Conservation (phyloP, 257 asterid species). For the Perilla frutescens region DNA sequence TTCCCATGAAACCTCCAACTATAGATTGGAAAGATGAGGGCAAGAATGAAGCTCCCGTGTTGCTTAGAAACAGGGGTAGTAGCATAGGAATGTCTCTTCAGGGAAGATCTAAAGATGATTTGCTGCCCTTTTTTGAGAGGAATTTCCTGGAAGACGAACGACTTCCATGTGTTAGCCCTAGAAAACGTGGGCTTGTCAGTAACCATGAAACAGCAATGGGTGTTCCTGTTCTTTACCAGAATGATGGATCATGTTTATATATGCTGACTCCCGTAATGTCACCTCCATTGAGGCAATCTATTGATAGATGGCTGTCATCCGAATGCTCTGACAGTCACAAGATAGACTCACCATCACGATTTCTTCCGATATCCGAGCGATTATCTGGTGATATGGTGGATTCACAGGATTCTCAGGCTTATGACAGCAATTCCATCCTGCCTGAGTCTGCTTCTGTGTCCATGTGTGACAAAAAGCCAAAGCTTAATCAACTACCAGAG, state of each 20-base stretch:
- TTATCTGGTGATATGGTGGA: slow-evolving; percentile 46
- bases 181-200: slow-evolving; percentile 35
- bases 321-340: slow-evolving; percentile 40
- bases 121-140: slow-evolving; percentile 62
- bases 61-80: slow-evolving; percentile 34
- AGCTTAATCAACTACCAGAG: slow-evolving; percentile 34
- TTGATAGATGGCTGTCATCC: slow-evolving; percentile 63
- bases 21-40: slow-evolving; percentile 58
- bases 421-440: slow-evolving; percentile 42
- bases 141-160: slow-evolving; percentile 46
- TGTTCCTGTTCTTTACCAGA: slow-evolving; percentile 72
- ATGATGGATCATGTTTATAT: slow-evolving; percentile 81
- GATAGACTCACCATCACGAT: slow-evolving; percentile 34
- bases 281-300: slow-evolving; percentile 73
- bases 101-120: slow-evolving; percentile 44
- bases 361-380: slow-evolving; percentile 43
- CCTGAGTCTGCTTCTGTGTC: slow-evolving; percentile 44
- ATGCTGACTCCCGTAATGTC: slow-evolving; percentile 74
- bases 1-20: slow-evolving; percentile 63
- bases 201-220: slow-evolving; percentile 56
- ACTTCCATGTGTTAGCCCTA: slow-evolving; percentile 37
- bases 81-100: slow-evolving; percentile 33
- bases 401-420: slow-evolving; percentile 56
- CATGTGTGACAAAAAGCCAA: slow-evolving; percentile 33
- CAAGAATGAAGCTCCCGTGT: slow-evolving; percentile 27